Percentiles rank a stretch among this genome's conserved stretches.
These are phyloP conservation scores for Globisporangium spinosum DNA, from an alignment of 352 stramenopile species.

Conservation along the genomic window DNA sequence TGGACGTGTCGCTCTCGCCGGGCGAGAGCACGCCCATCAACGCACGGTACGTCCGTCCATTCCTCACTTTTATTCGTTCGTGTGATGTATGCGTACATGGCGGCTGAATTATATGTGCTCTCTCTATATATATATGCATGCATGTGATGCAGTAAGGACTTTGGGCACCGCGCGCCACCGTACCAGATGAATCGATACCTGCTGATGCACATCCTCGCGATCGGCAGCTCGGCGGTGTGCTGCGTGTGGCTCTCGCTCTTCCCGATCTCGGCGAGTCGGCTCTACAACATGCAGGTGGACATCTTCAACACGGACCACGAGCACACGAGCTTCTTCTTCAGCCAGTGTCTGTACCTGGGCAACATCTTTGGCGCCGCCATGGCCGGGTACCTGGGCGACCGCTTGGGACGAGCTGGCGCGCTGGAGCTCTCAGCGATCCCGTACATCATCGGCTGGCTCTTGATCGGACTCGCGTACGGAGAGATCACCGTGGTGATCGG, in stretches of 20 bases:
- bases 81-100: background rate
- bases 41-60: conserved; percentile 4
- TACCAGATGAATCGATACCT: conserved; percentile 60
- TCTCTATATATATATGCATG: too few species aligned
- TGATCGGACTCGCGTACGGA: conserved; percentile 59
- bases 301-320: conserved; percentile 70
- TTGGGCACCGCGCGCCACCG: conserved; percentile 22
- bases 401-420: conserved; percentile 60
- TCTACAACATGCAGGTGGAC: conserved; percentile 87
- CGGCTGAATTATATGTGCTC: background rate
- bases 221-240: conserved; percentile 41
- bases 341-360: conserved; percentile 60
- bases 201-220: conserved; percentile 45
- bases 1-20: conserved; percentile 27
- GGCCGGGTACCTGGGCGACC: conserved; percentile 58
- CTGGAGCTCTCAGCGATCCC: conserved; percentile 72
- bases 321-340: conserved; percentile 69
- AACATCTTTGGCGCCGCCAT: conserved; percentile 53
- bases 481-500: conserved; percentile 64
- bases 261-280: conserved; percentile 55
- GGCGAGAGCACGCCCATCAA: conserved; percentile 74
- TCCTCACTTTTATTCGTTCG: background rate
- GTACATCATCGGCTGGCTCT: conserved; percentile 69
- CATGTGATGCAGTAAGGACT: conserved; percentile 14
- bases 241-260: conserved; percentile 63